Conservation (phyloP, 331 rosid genomes). For the Rosa hybrid region DNA sequence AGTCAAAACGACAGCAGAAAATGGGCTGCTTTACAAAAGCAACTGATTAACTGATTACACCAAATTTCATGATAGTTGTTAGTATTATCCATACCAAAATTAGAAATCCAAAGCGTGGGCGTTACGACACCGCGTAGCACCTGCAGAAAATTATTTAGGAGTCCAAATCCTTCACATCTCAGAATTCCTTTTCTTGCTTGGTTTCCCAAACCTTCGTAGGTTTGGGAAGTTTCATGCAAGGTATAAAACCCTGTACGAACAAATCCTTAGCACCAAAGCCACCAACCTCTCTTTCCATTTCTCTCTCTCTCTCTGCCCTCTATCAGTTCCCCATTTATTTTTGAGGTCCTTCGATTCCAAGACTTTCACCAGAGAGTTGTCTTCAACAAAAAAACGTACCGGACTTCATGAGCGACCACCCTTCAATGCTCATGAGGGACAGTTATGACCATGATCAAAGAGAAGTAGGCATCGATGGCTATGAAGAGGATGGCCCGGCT, state of each 20-base stretch:
- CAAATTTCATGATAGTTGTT: not conserved
- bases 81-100: not conserved
- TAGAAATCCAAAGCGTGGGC: not conserved
- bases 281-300: too few relatives aligned
- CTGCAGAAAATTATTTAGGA: not conserved
- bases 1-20: not conserved
- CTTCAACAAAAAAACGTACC: not conserved
- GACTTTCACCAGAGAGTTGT: slow-evolving; percentile 1
- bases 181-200: not conserved
- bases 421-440: slow-evolving; percentile 23
- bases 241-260: not conserved
- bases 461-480: slow-evolving; percentile 19
- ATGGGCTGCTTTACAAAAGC: not conserved
- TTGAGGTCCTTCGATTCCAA: not conserved
- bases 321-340: not conserved
- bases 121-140: not conserved
- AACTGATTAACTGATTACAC: not conserved
- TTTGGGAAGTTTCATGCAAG: too few relatives aligned
- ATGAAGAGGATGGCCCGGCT: slow-evolving; percentile 26
- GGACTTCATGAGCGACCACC: slow-evolving; percentile 1
- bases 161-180: not conserved
- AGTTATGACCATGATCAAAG: slow-evolving; percentile 1
- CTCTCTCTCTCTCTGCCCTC: too few relatives aligned
- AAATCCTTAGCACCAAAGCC: too few relatives aligned
- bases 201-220: not conserved